Base-by-base conservation (phyloP, 139 green algal genomes). In the Ettlia oleoabundans region DNA sequence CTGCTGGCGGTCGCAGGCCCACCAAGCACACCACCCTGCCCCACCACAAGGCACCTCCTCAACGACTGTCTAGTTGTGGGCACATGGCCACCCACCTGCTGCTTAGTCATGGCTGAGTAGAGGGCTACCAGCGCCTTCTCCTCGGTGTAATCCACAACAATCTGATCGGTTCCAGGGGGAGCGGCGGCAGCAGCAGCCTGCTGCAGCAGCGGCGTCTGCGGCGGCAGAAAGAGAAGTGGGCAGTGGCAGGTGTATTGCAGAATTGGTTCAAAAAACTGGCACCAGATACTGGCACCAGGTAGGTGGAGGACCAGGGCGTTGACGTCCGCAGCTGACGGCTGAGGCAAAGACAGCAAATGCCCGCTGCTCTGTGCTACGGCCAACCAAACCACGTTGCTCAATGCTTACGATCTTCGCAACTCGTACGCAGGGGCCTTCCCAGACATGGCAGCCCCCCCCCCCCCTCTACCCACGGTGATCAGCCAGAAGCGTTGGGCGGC, bases 101-200 rank as follows among this genome's bases (percentile, higher is more conserved):
- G 71, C 63, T 88, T 88, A 38, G 58, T 35, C 43, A 88, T 67
- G n/a, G 35, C 22, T 41, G 73, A 52, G 76, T 86, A 35, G 37
- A 83, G 72, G 42, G 72, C 72, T 26, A 72, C 24, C 38, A 83
- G 72, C 47, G 84, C 81, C 35, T 64, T 69, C 61, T 91, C 86
- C 37, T 87, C 84, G 21, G 38, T 66, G 47, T 81, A 76, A 26
- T 75, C 80, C 2, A 81, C 38, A 1, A 33, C 3, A 18, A 6
- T 2, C 0, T n/a, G 22, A 51, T 79, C 72, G 32, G 61, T 41
- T 33, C 35, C 33, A 1, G 72, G 33, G 7, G 72, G 72, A 7
- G 32, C 51, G 13, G 5, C 1, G 21, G 33, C 30, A 30, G 32
- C 43, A 7, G 53, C 53, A 21, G 61, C 42, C 53, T 62, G 53